These are phyloP conservation scores for Danielozyma ontarioensis DNA, from an alignment of 805 yeast species.

Conservation along the genomic window DNA sequence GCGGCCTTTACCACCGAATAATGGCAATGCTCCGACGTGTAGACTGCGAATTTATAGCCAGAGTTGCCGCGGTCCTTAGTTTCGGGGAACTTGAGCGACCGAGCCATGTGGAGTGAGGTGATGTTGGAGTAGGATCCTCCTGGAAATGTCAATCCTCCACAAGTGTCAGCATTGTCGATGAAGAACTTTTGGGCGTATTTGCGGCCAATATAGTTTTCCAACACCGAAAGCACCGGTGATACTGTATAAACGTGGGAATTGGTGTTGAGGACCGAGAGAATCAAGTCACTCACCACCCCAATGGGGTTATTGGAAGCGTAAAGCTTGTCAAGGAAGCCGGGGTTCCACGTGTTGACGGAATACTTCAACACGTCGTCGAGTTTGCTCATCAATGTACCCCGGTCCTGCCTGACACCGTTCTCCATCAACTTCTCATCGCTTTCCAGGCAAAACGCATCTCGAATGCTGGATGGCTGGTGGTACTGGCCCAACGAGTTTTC, in stretches of 20 bases:
- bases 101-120: conserved; percentile 73
- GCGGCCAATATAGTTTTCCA: conserved; percentile 63
- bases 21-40: conserved; percentile 67
- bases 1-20: conserved; percentile 82
- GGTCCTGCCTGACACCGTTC: conserved; percentile 30
- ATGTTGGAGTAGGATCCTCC: conserved; percentile 88
- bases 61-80: conserved; percentile 59
- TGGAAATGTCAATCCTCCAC: conserved; percentile 81
- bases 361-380: conserved; percentile 56
- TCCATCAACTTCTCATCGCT: conserved; percentile 27
- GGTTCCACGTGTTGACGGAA: conserved; percentile 83
- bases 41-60: conserved; percentile 56
- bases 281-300: conserved; percentile 68
- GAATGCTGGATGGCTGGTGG: conserved; percentile 39
- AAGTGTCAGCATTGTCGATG: conserved; percentile 31
- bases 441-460: conserved; percentile 18
- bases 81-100: conserved; percentile 61
- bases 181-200: conserved; percentile 67
- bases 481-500: conserved; percentile 46
- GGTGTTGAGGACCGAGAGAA: conserved; percentile 68
- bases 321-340: conserved; percentile 78
- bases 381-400: conserved; percentile 37
- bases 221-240: conserved; percentile 70
- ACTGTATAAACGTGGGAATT: conserved; percentile 85
- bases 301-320: conserved; percentile 85